Conservation (phyloP, 768 basidiomycete genomes). For the Psilocybe cyanescens region DNA sequence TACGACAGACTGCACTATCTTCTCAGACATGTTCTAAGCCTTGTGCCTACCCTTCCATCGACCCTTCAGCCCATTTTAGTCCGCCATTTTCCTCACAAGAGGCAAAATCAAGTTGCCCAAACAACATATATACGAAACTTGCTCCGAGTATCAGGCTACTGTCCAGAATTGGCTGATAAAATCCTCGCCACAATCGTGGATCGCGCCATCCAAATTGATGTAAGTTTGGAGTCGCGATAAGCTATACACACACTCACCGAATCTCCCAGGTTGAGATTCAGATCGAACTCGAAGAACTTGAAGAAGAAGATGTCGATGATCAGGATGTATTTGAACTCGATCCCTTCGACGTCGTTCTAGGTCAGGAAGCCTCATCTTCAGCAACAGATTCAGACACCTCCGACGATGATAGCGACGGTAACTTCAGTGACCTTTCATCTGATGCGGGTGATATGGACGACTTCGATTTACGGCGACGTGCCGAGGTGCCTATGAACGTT, state of each 20-base stretch:
- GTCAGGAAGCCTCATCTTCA: slow-evolving; percentile 60
- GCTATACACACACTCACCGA: slow-evolving; percentile 1
- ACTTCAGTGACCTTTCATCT: slow-evolving; percentile 79
- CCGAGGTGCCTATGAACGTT: slow-evolving; percentile 58
- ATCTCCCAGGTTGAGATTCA: slow-evolving; percentile 86
- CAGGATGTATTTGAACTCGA: slow-evolving; percentile 76
- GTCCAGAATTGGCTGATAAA: slow-evolving; percentile 83
- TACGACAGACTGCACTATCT: slow-evolving; percentile 89
- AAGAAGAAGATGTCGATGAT: slow-evolving; percentile 64
- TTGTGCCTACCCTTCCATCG: slow-evolving; percentile 90
- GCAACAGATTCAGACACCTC: slow-evolving; percentile 46
- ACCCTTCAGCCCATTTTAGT: slow-evolving; percentile 85
- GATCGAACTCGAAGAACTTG: slow-evolving; percentile 91
- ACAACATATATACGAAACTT: slow-evolving; percentile 92
- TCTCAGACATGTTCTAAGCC: slow-evolving; percentile 81
- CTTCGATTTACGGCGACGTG: slow-evolving; percentile 23
- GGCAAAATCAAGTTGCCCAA: slow-evolving; percentile 79
- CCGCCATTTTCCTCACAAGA: slow-evolving; percentile 91
- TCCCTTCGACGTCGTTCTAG: slow-evolving; percentile 83
- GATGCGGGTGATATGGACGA: slow-evolving; percentile 59
- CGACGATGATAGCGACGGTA: slow-evolving; percentile 53
- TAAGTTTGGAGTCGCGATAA: slow-evolving; percentile 40
- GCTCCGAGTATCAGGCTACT: slow-evolving; percentile 82
- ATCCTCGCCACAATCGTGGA: slow-evolving; percentile 89
- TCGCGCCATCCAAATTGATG: slow-evolving; percentile 95